phyloP scores from a whole-genome alignment of 441 rosid genomes.

The Pelargonium fulgidum region DNA sequence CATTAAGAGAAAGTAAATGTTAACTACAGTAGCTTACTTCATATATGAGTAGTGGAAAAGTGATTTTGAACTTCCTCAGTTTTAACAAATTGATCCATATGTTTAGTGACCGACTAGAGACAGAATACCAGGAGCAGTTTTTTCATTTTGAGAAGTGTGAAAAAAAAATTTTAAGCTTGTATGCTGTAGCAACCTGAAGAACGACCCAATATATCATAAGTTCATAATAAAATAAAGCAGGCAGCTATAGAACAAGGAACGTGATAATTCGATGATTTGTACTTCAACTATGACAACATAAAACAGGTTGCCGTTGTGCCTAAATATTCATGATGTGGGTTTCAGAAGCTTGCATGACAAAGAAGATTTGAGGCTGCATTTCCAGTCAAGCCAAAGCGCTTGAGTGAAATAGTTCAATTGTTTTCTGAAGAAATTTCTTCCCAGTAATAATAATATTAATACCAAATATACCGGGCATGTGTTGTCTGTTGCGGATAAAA shows the following conservation, averaged over 20 bases:
- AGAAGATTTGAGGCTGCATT: neutral
- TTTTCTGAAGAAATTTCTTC: neutral
- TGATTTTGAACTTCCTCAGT: neutral
- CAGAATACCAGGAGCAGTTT: neutral
- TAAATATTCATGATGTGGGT: neutral
- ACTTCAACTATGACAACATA: too few species aligned
- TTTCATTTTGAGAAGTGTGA: neutral
- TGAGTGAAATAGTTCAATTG: too few species aligned
- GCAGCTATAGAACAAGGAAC: too few species aligned
- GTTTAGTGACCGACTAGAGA: too few species aligned
- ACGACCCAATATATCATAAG: too few species aligned
- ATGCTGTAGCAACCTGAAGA: too few species aligned
- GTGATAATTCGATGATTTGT: too few species aligned
- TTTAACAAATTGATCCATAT: neutral
- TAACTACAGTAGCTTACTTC: conserved; percentile 5
- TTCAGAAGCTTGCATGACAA: neutral
- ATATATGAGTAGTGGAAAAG: conserved; percentile 6
- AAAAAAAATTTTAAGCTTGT: neutral
- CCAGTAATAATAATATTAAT: neutral
- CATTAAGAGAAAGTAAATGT: conserved; percentile 5
- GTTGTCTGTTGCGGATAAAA: neutral
- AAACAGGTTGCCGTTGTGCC: too few species aligned
- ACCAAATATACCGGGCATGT: neutral
- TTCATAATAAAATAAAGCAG: too few species aligned
- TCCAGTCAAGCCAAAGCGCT: neutral